phyloP scores from a whole-genome alignment of 192 early-diverging fungal genomes.

The Umbelopsis vinacea region DNA sequence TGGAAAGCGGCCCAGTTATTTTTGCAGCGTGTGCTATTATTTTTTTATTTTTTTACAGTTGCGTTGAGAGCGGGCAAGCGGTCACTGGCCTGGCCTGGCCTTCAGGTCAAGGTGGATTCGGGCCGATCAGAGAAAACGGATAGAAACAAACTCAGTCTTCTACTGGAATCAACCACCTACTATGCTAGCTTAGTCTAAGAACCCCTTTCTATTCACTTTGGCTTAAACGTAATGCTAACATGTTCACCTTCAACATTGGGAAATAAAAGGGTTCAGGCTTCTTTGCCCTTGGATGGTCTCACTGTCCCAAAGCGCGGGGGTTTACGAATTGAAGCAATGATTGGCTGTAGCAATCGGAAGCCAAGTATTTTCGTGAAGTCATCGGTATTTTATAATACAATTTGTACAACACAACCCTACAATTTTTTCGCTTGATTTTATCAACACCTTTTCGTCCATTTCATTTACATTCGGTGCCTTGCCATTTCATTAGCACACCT shows the following conservation, averaged over 20 bases:
- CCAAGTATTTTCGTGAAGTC: constrained; percentile 22
- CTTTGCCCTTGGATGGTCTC: too few species aligned
- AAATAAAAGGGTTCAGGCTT: too few species aligned
- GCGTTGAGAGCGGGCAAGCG: background rate
- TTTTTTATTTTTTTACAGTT: background rate
- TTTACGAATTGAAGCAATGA: background rate
- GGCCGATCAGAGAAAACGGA: background rate
- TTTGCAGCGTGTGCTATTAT: too few species aligned
- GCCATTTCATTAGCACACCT: background rate
- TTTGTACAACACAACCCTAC: background rate
- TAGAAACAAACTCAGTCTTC: too few species aligned
- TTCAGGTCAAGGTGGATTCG: background rate
- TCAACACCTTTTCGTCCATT: background rate
- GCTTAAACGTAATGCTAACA: too few species aligned
- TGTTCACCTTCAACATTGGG: too few species aligned
- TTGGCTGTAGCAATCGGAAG: constrained; percentile 8
- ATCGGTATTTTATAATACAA: constrained; percentile 12
- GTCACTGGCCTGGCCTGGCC: background rate
- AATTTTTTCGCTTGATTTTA: background rate
- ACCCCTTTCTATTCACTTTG: too few species aligned
- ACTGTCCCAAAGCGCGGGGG: background rate
- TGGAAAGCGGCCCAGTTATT: background rate
- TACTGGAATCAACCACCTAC: too few species aligned
- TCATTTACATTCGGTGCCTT: constrained; percentile 1
- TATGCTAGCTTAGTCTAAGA: too few species aligned